phyloP scores from a whole-genome alignment of 202 grass and related monocot genomes.

The Brachypodium distachyon region DNA sequence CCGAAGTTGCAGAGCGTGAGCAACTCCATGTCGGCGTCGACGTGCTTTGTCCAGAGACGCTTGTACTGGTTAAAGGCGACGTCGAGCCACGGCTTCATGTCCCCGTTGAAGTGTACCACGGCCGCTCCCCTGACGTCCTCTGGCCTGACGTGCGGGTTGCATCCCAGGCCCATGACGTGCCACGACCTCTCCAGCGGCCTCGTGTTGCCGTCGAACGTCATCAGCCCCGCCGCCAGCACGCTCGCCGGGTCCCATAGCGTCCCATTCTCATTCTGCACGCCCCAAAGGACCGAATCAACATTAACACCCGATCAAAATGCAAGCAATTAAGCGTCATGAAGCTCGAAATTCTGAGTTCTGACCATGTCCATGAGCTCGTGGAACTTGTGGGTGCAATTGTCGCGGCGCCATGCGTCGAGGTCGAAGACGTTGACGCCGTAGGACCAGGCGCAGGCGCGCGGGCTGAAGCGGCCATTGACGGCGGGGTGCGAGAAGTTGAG shows the following conservation, averaged over 20 bases:
- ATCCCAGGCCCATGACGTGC: slow-evolving; percentile 93
- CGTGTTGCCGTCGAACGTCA: slow-evolving; percentile 84
- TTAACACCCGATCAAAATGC: neutral
- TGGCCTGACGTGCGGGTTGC: slow-evolving; percentile 76
- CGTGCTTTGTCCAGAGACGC: slow-evolving; percentile 86
- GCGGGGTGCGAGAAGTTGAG: slow-evolving; percentile 72
- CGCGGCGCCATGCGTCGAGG: slow-evolving; percentile 65
- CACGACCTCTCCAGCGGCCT: slow-evolving; percentile 86
- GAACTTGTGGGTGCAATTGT: slow-evolving; percentile 63
- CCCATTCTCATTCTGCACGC: slow-evolving; percentile 91
- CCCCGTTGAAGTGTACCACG: slow-evolving; percentile 88
- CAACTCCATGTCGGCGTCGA: slow-evolving; percentile 97
- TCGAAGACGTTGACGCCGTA: slow-evolving; percentile 91
- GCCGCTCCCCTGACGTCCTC: slow-evolving; percentile 75
- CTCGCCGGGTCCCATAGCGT: slow-evolving; percentile 57
- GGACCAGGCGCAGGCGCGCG: slow-evolving; percentile 68
- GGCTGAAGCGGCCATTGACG: slow-evolving; percentile 40
- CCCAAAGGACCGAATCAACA: no score
- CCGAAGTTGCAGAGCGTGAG: slow-evolving; percentile 90
- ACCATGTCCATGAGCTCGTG: slow-evolving; percentile 72
- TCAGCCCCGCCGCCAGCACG: slow-evolving; percentile 67
- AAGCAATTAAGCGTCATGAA: neutral
- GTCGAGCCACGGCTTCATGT: slow-evolving; percentile 99
- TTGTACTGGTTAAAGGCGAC: slow-evolving; percentile 96
- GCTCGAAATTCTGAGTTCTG: neutral